These are phyloP conservation scores for Botrytis deweyae DNA, from an alignment of 2,329 filamentous ascomycete species.

Conservation along the genomic window DNA sequence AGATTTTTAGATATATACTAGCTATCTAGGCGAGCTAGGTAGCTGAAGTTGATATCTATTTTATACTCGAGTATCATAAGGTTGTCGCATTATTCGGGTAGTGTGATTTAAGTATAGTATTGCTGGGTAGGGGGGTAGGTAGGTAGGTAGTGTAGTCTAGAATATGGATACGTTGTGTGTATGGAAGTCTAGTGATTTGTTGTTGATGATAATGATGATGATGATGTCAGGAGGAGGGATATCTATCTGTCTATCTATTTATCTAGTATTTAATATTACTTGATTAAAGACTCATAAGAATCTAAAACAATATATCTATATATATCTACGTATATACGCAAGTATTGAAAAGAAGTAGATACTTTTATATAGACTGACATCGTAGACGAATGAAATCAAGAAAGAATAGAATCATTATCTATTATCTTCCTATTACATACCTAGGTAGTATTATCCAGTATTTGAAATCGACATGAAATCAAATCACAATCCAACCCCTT, in stretches of 20 bases:
- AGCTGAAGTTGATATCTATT: too few species aligned
- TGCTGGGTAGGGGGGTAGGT: too few species aligned
- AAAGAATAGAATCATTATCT: background rate
- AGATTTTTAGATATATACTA: too few species aligned
- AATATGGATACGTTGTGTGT: background rate
- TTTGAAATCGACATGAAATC: too few species aligned
- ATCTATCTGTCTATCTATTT: background rate
- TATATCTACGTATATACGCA: background rate
- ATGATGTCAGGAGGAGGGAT: background rate
- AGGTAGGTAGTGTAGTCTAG: too few species aligned
- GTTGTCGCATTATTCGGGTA: background rate
- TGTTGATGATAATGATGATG: background rate
- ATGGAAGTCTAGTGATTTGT: background rate
- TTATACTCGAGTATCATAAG: background rate
- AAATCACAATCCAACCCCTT: background rate
- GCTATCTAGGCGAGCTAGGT: too few species aligned
- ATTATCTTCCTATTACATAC: too few species aligned
- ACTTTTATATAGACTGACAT: rapidly evolving
- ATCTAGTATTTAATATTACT: background rate
- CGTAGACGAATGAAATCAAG: background rate
- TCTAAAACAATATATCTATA: background rate
- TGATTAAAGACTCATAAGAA: background rate
- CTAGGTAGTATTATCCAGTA: background rate
- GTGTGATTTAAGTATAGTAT: background rate
- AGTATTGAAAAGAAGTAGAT: background rate